Conservation (phyloP, 805 yeast genomes). For the Candida rishiriensis region DNA sequence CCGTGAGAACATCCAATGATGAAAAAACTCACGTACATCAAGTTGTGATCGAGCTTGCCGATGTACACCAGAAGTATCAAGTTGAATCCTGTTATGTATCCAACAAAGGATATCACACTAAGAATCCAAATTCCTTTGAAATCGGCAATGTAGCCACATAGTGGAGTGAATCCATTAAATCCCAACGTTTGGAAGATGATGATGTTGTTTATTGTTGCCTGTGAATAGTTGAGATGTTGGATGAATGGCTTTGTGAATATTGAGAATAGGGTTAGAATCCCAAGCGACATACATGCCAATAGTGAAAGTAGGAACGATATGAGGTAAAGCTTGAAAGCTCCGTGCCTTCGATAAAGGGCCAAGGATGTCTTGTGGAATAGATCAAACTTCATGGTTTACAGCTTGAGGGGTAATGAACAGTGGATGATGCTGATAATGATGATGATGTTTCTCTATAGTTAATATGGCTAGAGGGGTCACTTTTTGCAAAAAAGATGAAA, state of each 20-base stretch:
- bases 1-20: constrained; percentile 69
- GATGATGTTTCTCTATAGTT: too few species aligned
- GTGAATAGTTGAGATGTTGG: constrained; percentile 51
- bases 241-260: constrained; percentile 71
- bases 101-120: constrained; percentile 53
- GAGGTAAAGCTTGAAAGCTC: constrained; percentile 18
- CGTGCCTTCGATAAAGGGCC: constrained; percentile 13
- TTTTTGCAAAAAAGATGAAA: too few species aligned
- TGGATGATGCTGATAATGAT: too few species aligned
- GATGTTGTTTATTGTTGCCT: constrained; percentile 61
- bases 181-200: constrained; percentile 76
- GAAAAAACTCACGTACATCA: constrained; percentile 47
- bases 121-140: constrained; percentile 71
- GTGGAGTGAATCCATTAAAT: constrained; percentile 76
- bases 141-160: constrained; percentile 79
- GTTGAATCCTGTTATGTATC: constrained; percentile 65
- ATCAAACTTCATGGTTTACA: not conserved
- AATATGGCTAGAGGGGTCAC: too few species aligned
- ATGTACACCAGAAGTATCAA: constrained; percentile 38
- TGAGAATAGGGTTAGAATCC: constrained; percentile 36
- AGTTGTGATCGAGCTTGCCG: constrained; percentile 27
- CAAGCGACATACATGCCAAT: constrained; percentile 27
- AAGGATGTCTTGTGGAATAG: constrained; percentile 1
- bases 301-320: constrained; percentile 25
- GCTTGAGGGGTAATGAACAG: too few species aligned